Conservation (phyloP, 2,329 filamentous ascomycete species). For the Clathrospora elynae region DNA sequence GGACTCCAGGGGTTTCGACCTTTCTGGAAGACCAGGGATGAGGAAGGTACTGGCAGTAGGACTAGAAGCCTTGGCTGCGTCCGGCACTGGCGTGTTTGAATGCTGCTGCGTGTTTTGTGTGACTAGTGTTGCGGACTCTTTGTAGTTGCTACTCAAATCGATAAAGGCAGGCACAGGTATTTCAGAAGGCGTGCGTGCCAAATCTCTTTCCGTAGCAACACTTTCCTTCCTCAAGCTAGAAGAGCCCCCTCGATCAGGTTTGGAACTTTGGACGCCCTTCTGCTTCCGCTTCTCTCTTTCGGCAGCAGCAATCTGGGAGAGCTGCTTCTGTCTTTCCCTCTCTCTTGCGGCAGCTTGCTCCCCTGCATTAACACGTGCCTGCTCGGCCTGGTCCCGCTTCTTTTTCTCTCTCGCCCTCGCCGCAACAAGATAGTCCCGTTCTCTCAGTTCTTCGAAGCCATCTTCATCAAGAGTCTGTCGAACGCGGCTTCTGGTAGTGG, state of each 20-base stretch:
- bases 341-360: conserved; percentile 6
- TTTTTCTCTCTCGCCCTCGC: too few species aligned
- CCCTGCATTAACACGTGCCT: conserved; percentile 5
- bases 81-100: background rate
- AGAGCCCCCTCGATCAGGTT: background rate
- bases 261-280: background rate
- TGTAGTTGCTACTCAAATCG: too few species aligned
- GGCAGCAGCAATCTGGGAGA: too few species aligned
- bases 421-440: too few species aligned
- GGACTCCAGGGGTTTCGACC: background rate
- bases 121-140: too few species aligned
- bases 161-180: too few species aligned
- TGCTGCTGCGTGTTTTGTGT: background rate
- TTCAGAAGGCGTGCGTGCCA: background rate
- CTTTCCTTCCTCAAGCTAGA: background rate
- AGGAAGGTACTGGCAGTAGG: background rate
- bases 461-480: conserved; percentile 9
- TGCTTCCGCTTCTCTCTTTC: background rate
- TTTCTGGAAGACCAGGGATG: background rate
- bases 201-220: background rate
- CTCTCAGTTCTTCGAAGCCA: conserved; percentile 10
- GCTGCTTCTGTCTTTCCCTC: too few species aligned
- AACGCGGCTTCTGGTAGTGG: background rate
- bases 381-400: too few species aligned
- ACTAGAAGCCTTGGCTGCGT: background rate